Base-by-base conservation (phyloP, 495 filamentous ascomycete genomes). In the Aspergillus bertholletiae region DNA sequence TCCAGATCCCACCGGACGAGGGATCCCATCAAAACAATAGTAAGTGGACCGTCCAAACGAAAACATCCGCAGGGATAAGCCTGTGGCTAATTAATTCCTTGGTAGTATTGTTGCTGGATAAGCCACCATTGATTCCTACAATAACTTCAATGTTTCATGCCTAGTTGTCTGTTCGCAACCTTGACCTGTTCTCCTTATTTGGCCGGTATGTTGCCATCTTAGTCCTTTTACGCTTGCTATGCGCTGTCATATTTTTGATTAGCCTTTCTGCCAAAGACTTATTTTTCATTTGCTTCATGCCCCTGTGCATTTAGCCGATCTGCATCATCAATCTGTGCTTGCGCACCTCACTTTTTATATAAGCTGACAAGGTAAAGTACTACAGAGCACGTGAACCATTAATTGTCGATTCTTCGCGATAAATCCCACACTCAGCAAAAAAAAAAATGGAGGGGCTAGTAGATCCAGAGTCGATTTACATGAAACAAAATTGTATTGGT, bases 401-500 rank as follows among this genome's bases (percentile, higher is more conserved):
- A 28, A 54, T 20, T 28, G 22, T 34, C 21, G 37, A 13, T 37
- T n/a, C 17, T 43, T 55, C 28, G 26, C n/a, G 28, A 26, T 46
- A 46, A 53, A 57, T 35, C 50, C 27, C 37, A 40, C 43, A n/a
- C 32, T 34, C 24, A 34, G 54, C 39, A 57, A 74, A 60, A 23
- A 78, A 34, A 57, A 74, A 60, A 23, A 78, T 78, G 75, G 60
- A 68, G 21, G 69, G 62, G 17, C 65, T 70, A 18, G 73, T 90
- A 46, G 90, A 97, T 70, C 92, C 92, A 11, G 89, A 92, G 69
- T 83, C 84, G 44, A 78, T 96, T 26, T 97, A 96, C 65, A 95
- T 89, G 57, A 95, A 92, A 71, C 92, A 97, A 72, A 87, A 87
- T 61, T 93, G 88, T 77, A 96, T 97, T 72, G 91, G 90, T 95